Evolutionary conservation across 2,329 filamentous ascomycete genomes (phyloP).

Genomic region (Clathrospora elynae): DNA sequence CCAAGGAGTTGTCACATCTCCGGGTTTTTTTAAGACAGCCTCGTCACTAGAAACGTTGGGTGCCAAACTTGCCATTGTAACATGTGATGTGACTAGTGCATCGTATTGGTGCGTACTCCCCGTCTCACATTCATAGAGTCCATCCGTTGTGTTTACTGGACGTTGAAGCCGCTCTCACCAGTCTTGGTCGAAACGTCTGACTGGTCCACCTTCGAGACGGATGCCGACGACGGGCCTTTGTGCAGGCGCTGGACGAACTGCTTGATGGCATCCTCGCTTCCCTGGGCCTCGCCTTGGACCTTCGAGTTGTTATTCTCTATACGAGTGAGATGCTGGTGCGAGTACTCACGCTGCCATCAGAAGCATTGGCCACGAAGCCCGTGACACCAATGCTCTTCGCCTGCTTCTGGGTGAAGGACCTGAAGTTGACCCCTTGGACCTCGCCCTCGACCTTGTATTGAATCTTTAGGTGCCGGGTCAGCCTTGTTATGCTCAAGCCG

Average conservation of each 20-base stretch:
- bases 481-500: constrained; percentile 12
- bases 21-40: no score
- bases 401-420: constrained; percentile 53
- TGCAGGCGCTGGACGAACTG: constrained; percentile 76
- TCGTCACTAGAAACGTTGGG: neutral
- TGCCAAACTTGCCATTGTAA: no score
- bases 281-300: constrained; percentile 92
- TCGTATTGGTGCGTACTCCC: neutral
- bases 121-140: neutral
- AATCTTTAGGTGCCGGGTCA: constrained; percentile 46
- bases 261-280: constrained; percentile 66
- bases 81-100: no score
- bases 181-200: constrained; percentile 68
- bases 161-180: constrained; percentile 68
- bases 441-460: constrained; percentile 54
- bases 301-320: constrained; percentile 47
- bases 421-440: constrained; percentile 60
- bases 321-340: neutral
- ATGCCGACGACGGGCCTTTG: constrained; percentile 72
- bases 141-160: constrained; percentile 19
- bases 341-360: constrained; percentile 50
- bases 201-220: constrained; percentile 75
- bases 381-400: constrained; percentile 53
- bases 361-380: constrained; percentile 54
- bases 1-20: no score